Base-by-base conservation (phyloP, 2,329 filamentous ascomycete genomes). In the Paecilomyces fulvus region DNA sequence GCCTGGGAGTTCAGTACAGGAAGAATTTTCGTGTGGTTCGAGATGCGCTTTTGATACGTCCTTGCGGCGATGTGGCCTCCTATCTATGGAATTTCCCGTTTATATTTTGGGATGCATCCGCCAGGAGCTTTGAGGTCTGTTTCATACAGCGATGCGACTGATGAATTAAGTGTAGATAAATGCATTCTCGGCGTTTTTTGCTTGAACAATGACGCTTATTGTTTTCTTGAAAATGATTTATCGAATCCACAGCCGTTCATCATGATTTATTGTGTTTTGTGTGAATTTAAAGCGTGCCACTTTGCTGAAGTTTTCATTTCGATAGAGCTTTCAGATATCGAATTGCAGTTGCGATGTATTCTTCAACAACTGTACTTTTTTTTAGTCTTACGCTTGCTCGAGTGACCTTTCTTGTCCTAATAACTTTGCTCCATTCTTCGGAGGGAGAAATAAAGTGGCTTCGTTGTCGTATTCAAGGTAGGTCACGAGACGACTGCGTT, bases 101-200 rank as follows among this genome's bases (percentile, higher is more conserved):
- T 59, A 63, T 63, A 55, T 56, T 48, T 55, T 60, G 58, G 56
- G 57, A 53, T 58, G 56, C 56, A 58, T 60, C 60, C 59, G 61
- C 51, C 55, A 60, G 64, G 63, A 57, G 58, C 57, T 61, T 62
- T 63, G 65, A 65, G 51, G 14, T 48, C 28, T 25, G 56, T 69
- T 65, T 65, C 63, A 67, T 65, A 69, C 64, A 66, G 61, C 65
- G 64, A 67, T 65, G 64, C 61, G 63, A 65, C 58, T 59, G 53
- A 70, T 64, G 67, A 66, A 57, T 56, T 67, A 64, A 43, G 68
- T 73, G 70, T 73, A 73, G 70, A 73, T 72, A 71, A 68, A 66
- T 70, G 70, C 70, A 73, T 73, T 64, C 65, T 63, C 60, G 70
- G 71, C 67, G 68, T 70, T 70, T 56, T 62, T 14, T 20, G 49